Evolutionary conservation across 768 basidiomycete species (phyloP).

Genomic region (Collybiopsis confluens): DNA sequence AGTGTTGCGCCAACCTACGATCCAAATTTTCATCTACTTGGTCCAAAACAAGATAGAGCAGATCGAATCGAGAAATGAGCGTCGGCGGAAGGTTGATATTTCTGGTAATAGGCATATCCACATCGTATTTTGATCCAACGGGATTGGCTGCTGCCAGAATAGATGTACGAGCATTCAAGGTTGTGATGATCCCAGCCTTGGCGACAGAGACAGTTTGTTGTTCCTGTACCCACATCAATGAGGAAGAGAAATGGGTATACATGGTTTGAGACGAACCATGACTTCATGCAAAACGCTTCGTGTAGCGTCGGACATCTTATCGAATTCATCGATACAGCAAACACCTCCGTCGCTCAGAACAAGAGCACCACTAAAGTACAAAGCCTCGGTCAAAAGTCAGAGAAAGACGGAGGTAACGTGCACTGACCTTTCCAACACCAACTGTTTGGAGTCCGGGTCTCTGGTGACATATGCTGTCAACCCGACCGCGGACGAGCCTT

Average conservation of each 20-base stretch:
- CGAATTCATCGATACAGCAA: slow-evolving; percentile 98
- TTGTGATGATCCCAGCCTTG: slow-evolving; percentile 98
- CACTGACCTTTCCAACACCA: slow-evolving; percentile 88
- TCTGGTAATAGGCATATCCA: slow-evolving; percentile 83
- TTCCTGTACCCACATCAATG: slow-evolving; percentile 51
- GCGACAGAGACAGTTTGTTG: slow-evolving; percentile 99
- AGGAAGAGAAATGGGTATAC: neutral
- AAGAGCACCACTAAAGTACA: slow-evolving; percentile 64
- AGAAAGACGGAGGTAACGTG: neutral
- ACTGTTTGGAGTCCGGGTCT: slow-evolving; percentile 96
- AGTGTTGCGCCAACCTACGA: slow-evolving; percentile 82
- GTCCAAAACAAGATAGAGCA: slow-evolving; percentile 94
- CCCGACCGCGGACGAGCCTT: slow-evolving; percentile 98
- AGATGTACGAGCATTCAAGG: slow-evolving; percentile 96
- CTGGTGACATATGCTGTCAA: slow-evolving; percentile 97
- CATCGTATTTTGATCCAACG: slow-evolving; percentile 92
- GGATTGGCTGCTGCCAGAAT: slow-evolving; percentile 98
- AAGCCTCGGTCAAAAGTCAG: neutral
- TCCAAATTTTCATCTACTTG: slow-evolving; percentile 88
- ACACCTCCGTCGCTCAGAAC: slow-evolving; percentile 95
- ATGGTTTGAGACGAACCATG: slow-evolving; percentile 57
- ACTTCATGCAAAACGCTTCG: slow-evolving; percentile 98
- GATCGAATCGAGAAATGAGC: slow-evolving; percentile 94
- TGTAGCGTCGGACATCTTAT: slow-evolving; percentile 98
- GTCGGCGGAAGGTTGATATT: slow-evolving; percentile 99